Percentiles rank a stretch among this genome's conserved stretches.
phyloP scores from a whole-genome alignment of 148 eudicot genomes.

The Talinum fruticosum region DNA sequence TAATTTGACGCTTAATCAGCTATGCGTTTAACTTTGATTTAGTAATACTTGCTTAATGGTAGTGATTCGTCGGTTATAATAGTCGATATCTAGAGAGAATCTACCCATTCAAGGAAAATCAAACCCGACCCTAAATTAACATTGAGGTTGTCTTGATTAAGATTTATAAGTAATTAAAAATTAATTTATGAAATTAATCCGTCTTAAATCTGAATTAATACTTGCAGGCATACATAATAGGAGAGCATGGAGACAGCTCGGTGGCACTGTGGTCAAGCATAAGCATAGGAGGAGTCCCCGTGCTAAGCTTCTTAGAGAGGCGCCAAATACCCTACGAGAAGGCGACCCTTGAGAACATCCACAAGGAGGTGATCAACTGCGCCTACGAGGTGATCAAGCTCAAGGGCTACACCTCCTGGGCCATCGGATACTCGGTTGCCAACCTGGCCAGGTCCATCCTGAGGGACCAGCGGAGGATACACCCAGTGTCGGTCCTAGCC shows the following conservation, averaged over 20 bases:
- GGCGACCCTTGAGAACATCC: constrained; percentile 63
- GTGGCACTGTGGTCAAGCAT: constrained; percentile 98
- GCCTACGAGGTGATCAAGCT: constrained; percentile 91
- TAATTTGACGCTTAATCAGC: no score
- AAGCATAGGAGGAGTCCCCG: constrained; percentile 85
- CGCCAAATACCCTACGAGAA: constrained; percentile 67
- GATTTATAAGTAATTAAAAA: no score
- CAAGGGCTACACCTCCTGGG: constrained; percentile 99
- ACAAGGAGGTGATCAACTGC: constrained; percentile 67
- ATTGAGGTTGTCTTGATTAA: no score
- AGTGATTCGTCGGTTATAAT: no score
- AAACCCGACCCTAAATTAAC: no score
- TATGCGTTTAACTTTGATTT: no score
- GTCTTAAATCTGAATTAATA: no score
- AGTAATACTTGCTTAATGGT: no score
- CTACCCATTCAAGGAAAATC: no score
- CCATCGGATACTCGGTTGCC: constrained; percentile 88
- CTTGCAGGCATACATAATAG: constrained; percentile 74
- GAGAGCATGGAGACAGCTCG: constrained; percentile 96
- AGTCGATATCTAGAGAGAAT: no score
- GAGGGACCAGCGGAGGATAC: constrained; percentile 75
- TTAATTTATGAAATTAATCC: neutral
- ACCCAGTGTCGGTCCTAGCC: constrained; percentile 79
- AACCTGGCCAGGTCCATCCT: constrained; percentile 66
- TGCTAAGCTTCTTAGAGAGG: constrained; percentile 68